These are phyloP conservation scores for Mesembryanthemum crystallinum DNA, from an alignment of 148 eudicot species.

Conservation along the genomic window DNA sequence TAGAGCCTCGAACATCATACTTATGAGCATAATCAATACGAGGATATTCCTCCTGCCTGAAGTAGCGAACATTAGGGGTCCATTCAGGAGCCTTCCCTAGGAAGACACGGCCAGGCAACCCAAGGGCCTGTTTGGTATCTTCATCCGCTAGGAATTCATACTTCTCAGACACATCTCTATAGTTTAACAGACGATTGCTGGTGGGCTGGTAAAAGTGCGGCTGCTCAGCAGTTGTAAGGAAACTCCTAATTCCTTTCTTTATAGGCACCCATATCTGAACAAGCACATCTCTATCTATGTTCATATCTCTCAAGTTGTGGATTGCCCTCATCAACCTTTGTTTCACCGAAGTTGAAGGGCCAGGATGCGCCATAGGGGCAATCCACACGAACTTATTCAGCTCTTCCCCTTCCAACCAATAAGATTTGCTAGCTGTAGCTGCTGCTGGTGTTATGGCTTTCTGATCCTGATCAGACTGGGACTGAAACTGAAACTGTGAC, in stretches of 20 bases:
- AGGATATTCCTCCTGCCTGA: constrained; percentile 54
- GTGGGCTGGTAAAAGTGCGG: constrained; percentile 36
- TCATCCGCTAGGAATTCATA: constrained; percentile 62
- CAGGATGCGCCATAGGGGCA: constrained; percentile 28
- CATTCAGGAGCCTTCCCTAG: constrained; percentile 64
- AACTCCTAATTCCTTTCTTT: constrained; percentile 35
- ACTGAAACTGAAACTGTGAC: constrained; percentile 20
- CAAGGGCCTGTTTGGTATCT: constrained; percentile 46
- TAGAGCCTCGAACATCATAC: constrained; percentile 57
- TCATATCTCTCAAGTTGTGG: constrained; percentile 26
- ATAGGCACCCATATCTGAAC: constrained; percentile 62
- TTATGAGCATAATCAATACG: constrained; percentile 44
- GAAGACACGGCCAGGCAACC: constrained; percentile 72
- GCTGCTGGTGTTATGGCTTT: constrained; percentile 22
- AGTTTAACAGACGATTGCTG: constrained; percentile 23
- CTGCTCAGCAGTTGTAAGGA: constrained; percentile 45
- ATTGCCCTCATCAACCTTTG: constrained; percentile 37
- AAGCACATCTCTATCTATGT: constrained; percentile 40
- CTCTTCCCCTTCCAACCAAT: constrained; percentile 37
- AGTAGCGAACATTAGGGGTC: constrained; percentile 68
- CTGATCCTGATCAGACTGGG: constrained; percentile 18
- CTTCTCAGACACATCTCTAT: constrained; percentile 44
- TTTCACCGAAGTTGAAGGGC: constrained; percentile 25
- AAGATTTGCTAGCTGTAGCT: constrained; percentile 30
- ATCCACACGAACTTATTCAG: constrained; percentile 53